Conservation (phyloP, 1,284 basidiomycete genomes). For the Salmacisia buchloeana region DNA sequence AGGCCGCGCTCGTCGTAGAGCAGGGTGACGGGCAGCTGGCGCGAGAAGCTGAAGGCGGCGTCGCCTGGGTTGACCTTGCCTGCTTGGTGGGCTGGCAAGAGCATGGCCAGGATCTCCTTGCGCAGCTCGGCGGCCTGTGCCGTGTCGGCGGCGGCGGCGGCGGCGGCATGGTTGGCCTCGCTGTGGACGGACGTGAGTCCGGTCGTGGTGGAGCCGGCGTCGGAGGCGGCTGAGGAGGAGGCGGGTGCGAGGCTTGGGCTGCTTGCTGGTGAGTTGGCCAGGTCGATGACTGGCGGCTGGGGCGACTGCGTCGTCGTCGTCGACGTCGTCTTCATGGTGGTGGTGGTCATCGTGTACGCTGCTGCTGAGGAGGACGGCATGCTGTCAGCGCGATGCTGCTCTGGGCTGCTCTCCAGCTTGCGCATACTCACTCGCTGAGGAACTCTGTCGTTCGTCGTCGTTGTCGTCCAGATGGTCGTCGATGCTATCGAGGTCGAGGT, state of each 20-base stretch:
- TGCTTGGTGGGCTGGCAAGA: background rate
- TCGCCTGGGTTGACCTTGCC: conserved; percentile 4
- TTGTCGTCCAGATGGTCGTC: too few relatives aligned
- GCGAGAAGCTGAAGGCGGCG: conserved; percentile 17
- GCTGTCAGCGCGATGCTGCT: too few relatives aligned
- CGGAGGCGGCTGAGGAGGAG: background rate
- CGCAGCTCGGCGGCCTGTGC: conserved; percentile 8
- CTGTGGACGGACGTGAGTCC: background rate
- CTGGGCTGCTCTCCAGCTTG: too few relatives aligned
- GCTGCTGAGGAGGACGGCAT: too few relatives aligned
- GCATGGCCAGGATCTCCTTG: conserved; percentile 7
- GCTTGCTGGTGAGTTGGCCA: background rate
- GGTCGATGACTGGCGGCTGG: background rate
- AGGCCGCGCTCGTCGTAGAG: conserved; percentile 82
- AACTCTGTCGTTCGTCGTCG: too few relatives aligned
- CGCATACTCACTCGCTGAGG: too few relatives aligned
- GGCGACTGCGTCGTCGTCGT: background rate
- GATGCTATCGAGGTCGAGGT: too few relatives aligned
- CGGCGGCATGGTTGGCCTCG: background rate
- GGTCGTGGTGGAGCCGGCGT: background rate
- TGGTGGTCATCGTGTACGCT: too few relatives aligned
- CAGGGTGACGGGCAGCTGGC: conserved; percentile 71
- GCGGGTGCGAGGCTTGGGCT: background rate
- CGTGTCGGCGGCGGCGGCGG: background rate
- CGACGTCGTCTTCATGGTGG: background rate